Percentiles rank a stretch among this genome's conserved stretches.
These are phyloP conservation scores for Ceratorhiza oryzae-sativae DNA, from an alignment of 1,284 basidiomycete genomes.

Conservation along the genomic window DNA sequence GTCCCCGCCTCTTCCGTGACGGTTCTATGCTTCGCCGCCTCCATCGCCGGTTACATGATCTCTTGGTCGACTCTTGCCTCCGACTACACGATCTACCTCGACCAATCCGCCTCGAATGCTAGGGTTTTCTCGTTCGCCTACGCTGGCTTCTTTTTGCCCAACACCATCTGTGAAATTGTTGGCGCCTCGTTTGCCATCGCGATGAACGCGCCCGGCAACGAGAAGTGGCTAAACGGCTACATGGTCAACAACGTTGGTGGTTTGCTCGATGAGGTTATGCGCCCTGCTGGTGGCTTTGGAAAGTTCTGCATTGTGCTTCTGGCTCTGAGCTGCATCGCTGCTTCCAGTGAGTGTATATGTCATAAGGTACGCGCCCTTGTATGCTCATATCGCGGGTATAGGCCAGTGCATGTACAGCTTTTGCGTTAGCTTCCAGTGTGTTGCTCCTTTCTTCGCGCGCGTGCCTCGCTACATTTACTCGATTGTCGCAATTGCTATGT, in stretches of 20 bases:
- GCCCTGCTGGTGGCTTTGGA: conserved; percentile 54
- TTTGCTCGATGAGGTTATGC: conserved; percentile 53
- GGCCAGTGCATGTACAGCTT: conserved; percentile 75
- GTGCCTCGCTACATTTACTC: conserved; percentile 91
- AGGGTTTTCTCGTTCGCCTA: conserved; percentile 54
- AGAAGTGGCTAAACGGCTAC: conserved; percentile 50
- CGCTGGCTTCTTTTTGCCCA: conserved; percentile 53
- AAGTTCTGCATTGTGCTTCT: conserved; percentile 79
- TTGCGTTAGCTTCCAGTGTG: conserved; percentile 79
- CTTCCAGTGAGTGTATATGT: conserved; percentile 49
- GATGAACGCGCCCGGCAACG: conserved; percentile 47
- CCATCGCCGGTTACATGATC: conserved; percentile 49
- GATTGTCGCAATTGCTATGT: conserved; percentile 76
- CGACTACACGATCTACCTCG: conserved; percentile 46
- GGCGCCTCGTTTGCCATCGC: conserved; percentile 50
- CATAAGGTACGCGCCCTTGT: background rate
- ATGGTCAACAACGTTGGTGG: conserved; percentile 51
- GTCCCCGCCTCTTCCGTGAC: conserved; percentile 43
- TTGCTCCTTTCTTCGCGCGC: conserved; percentile 64
- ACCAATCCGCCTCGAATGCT: conserved; percentile 32
- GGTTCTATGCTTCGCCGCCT: conserved; percentile 47
- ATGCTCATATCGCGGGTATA: background rate
- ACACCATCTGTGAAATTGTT: conserved; percentile 48
- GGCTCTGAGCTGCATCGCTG: conserved; percentile 75
- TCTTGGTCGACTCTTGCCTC: conserved; percentile 49